Percentiles rank a stretch among this genome's conserved stretches.
Evolutionary conservation across 441 rosid species (phyloP).

Genomic region (Pelargonium citronellum): DNA sequence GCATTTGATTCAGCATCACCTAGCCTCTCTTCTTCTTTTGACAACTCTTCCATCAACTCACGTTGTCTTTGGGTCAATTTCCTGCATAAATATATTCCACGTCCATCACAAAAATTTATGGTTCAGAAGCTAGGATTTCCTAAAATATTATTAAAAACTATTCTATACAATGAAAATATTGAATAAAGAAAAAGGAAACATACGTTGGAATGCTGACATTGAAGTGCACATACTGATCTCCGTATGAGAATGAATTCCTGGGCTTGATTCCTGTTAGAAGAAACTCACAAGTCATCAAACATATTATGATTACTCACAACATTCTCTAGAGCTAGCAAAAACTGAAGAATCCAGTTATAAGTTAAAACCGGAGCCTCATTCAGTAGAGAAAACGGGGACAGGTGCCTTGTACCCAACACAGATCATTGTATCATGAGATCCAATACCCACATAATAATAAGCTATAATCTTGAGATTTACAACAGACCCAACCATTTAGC

Average conservation of each 20-base stretch:
- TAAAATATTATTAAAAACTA: background rate
- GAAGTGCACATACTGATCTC: conserved; percentile 88
- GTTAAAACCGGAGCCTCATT: background rate
- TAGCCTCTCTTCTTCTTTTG: conserved; percentile 60
- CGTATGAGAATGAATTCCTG: conserved; percentile 56
- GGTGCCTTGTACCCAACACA: background rate
- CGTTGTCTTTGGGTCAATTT: conserved; percentile 78
- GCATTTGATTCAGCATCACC: conserved; percentile 85
- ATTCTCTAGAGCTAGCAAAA: background rate
- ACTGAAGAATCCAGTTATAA: no score
- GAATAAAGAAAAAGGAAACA: conserved; percentile 16
- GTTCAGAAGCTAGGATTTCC: background rate
- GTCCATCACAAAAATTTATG: background rate
- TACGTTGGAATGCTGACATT: conserved; percentile 79
- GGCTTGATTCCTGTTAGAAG: conserved; percentile 56
- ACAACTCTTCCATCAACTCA: conserved; percentile 84
- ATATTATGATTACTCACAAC: background rate
- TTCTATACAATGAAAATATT: background rate
- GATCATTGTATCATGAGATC: background rate
- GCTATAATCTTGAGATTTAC: background rate
- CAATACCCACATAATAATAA: background rate
- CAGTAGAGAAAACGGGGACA: background rate
- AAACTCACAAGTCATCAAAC: background rate
- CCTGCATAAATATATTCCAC: conserved; percentile 34
- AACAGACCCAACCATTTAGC: background rate